These are phyloP conservation scores for Melampsora abietis-canadensis DNA, from an alignment of 1,284 basidiomycete genomes.

Conservation along the genomic window DNA sequence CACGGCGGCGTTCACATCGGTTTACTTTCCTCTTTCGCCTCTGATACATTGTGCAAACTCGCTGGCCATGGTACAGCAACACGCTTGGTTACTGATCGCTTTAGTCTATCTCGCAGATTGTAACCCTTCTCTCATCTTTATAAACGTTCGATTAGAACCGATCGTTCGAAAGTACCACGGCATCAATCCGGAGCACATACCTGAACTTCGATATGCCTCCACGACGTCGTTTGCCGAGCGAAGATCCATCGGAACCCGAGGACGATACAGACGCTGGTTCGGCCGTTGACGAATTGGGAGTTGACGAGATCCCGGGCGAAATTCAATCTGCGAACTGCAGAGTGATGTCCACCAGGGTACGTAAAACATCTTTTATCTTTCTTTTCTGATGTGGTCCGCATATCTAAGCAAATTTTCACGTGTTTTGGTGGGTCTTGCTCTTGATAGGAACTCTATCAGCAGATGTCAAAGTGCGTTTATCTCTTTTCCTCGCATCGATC, in stretches of 20 bases:
- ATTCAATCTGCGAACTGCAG: conserved; percentile 37
- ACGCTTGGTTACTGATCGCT: no score
- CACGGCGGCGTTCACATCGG: no score
- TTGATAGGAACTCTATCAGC: conserved; percentile 27
- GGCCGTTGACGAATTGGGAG: conserved; percentile 1
- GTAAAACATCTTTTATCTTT: not conserved
- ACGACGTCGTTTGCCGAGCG: not conserved
- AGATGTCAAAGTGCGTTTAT: conserved; percentile 23
- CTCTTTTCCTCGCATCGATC: not conserved
- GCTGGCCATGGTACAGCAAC: no score
- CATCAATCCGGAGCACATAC: no score
- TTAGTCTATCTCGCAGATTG: no score
- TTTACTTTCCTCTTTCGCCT: no score
- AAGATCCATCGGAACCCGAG: conserved; percentile 4
- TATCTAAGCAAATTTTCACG: no score
- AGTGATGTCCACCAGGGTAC: conserved; percentile 35
- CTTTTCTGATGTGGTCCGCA: not conserved
- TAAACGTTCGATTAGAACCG: no score
- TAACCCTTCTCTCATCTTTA: no score
- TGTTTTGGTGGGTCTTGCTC: not conserved
- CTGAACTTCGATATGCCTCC: not conserved
- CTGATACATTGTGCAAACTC: no score
- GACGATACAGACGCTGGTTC: not conserved
- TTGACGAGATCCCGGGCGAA: conserved; percentile 24
- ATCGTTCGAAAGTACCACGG: no score